Base-by-base conservation (phyloP, 2,329 filamentous ascomycete genomes). In the Colletotrichum euphorbiae region DNA sequence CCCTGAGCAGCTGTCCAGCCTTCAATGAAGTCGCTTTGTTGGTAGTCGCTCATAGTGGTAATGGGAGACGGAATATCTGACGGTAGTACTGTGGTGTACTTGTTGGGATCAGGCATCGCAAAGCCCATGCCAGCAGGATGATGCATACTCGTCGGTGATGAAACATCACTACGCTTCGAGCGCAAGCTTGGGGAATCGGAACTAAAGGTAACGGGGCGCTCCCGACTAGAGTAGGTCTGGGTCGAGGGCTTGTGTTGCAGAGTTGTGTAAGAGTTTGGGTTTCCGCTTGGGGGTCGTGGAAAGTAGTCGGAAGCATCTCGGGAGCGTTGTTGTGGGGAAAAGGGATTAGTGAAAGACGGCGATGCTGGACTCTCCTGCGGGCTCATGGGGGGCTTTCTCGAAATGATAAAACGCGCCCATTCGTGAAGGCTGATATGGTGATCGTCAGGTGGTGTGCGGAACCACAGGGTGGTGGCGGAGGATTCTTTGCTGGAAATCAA, bases 81-180 rank as follows among this genome's bases (percentile, higher is more conserved):
- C 1, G 85, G 86, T 13, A 85, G 78, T 12, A 84, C 78, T 1
- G 81, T 83, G 2, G 84, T 82, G 67, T 87, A 89, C 17, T 71
- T 70, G 67, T 84, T 82, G 61, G 87, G 80, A 6, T 77, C 76
- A 42, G 76, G 79, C 33, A 79, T 79, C 54, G 76, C 71, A 63
- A 80, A 81, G 50, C 76, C 77, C 70, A 80, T 75, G 36, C 80
- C 78, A 36, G 77, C 74, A 11, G 81, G 79, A 50, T 81, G 80
- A 70, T 82, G 83, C 40, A 80, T 83, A 67, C 83, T 87, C 15
- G 84, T 84, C 12, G 86, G 86, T 3, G 85, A 87, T 2, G 89
- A 90, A 3, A 91, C 74, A 70, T 91, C 89, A 70, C 89, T 91
- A 36, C 84, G 83, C 70, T 86, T 86, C 3, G 89, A 91, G 17